These are phyloP conservation scores for Phellopilus nigrolimitatus DNA, from an alignment of 1,284 basidiomycete genomes.

Conservation along the genomic window DNA sequence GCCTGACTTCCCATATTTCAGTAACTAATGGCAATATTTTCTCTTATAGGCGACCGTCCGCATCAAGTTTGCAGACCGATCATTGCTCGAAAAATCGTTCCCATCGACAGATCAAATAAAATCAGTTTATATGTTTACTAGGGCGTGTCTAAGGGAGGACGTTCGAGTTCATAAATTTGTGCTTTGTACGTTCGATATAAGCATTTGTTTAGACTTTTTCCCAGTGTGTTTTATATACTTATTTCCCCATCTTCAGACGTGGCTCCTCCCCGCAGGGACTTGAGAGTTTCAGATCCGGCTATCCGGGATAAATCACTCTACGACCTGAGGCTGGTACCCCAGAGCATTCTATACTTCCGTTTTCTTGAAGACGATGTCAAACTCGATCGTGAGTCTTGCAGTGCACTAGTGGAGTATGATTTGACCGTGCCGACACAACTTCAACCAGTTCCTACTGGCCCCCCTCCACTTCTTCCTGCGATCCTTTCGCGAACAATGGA, in stretches of 20 bases:
- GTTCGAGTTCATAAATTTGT: constrained; percentile 74
- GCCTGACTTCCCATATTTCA: not conserved
- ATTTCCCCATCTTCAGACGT: constrained; percentile 48
- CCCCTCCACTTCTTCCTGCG: constrained; percentile 61
- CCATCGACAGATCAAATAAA: constrained; percentile 72
- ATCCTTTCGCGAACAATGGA: constrained; percentile 56
- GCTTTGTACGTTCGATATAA: constrained; percentile 53
- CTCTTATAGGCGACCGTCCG: constrained; percentile 68
- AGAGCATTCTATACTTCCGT: constrained; percentile 69
- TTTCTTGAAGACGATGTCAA: constrained; percentile 69
- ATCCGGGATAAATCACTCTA: constrained; percentile 63
- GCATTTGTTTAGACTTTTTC: not conserved
- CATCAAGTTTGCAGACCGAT: constrained; percentile 75
- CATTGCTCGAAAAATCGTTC: constrained; percentile 77
- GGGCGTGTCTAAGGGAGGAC: constrained; percentile 65
- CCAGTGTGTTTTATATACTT: not conserved
- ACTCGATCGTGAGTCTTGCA: constrained; percentile 44
- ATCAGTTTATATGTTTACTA: constrained; percentile 79
- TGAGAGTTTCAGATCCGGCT: constrained; percentile 70
- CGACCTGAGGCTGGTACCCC: constrained; percentile 74
- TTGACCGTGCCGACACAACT: constrained; percentile 22
- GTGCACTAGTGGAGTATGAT: not conserved
- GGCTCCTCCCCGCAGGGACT: constrained; percentile 73
- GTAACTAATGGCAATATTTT: not conserved
- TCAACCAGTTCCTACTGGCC: constrained; percentile 39